Percentiles rank a stretch among this genome's conserved stretches.
phyloP scores from a whole-genome alignment of 1,284 basidiomycete species.

The Boletus subluridellus region DNA sequence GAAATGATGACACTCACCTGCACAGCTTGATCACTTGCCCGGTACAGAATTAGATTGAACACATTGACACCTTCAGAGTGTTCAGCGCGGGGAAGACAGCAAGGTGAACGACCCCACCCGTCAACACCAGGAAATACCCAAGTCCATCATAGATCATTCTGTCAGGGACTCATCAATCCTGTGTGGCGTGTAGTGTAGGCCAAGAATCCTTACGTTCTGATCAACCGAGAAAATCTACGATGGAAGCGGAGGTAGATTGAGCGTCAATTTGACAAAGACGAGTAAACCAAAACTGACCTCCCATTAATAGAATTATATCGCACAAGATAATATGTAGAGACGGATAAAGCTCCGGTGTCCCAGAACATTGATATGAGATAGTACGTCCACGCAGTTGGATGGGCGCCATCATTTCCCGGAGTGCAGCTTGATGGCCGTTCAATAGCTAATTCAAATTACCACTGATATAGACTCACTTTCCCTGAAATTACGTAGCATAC shows the following conservation, averaged over 20 bases:
- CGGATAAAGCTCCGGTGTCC: slow-evolving; percentile 35
- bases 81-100: slow-evolving; percentile 3
- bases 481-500: slow-evolving; percentile 14
- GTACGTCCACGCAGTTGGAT: slow-evolving; percentile 39
- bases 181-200: background rate
- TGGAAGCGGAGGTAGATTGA: slow-evolving; percentile 4
- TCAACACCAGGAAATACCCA: slow-evolving; percentile 33
- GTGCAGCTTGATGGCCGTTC: slow-evolving; percentile 32
- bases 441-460: background rate
- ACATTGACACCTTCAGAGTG: slow-evolving; percentile 20
- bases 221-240: slow-evolving; percentile 27
- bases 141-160: slow-evolving; percentile 38
- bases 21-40: slow-evolving; percentile 16
- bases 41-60: slow-evolving; percentile 32
- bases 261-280: background rate
- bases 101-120: slow-evolving; percentile 20
- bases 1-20: slow-evolving; percentile 23
- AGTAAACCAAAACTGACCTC: slow-evolving; percentile 21
- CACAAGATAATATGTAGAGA: slow-evolving; percentile 38
- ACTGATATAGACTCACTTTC: slow-evolving; percentile 22
- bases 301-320: slow-evolving; percentile 27
- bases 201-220: slow-evolving; percentile 28
- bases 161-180: slow-evolving; percentile 1
- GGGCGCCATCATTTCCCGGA: slow-evolving; percentile 29
- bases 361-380: slow-evolving; percentile 42